These are phyloP conservation scores for Aaosphaeria pasadenensis DNA, from an alignment of 2,329 filamentous ascomycete species.

Conservation along the genomic window DNA sequence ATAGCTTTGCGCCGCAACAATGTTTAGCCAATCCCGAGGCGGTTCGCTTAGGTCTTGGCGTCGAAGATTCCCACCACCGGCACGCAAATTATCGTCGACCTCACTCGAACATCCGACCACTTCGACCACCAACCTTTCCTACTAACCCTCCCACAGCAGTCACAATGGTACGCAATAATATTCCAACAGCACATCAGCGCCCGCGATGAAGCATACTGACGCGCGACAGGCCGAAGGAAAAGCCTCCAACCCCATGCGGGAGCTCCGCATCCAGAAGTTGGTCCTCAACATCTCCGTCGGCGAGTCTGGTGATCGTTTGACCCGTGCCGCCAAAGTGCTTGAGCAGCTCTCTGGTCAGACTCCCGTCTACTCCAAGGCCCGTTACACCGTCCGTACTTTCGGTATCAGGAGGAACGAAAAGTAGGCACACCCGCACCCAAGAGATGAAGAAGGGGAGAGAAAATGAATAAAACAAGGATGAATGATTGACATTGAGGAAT, in stretches of 20 bases:
- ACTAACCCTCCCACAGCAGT: constrained; percentile 36
- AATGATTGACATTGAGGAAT: constrained; percentile 5
- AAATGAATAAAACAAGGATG: neutral
- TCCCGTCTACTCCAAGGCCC: constrained; percentile 99
- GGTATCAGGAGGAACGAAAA: constrained; percentile 99
- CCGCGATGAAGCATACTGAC: constrained; percentile 19
- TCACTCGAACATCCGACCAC: constrained; percentile 15
- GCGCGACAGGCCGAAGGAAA: constrained; percentile 52
- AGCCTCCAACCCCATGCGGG: constrained; percentile 96
- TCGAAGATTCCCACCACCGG: constrained; percentile 13
- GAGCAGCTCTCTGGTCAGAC: constrained; percentile 99
- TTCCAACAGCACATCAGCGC: neutral
- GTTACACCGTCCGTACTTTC: constrained; percentile 99
- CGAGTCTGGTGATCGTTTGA: constrained; percentile 99
- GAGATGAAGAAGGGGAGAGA: neutral
- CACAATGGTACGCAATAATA: constrained; percentile 35
- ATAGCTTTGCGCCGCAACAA: constrained; percentile 12
- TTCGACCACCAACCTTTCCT: constrained; percentile 25
- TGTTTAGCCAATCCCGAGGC: constrained; percentile 10
- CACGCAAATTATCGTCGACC: constrained; percentile 20
- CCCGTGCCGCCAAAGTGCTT: constrained; percentile 98
- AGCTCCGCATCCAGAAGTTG: constrained; percentile 99
- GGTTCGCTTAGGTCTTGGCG: constrained; percentile 12
- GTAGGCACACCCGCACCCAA: constrained; percentile 4
- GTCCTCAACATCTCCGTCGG: constrained; percentile 99